Evolutionary conservation across 1,284 basidiomycete species (phyloP), one percentile per base, ranked within the genome.

Genomic region (Ganoderma boninense): DNA sequence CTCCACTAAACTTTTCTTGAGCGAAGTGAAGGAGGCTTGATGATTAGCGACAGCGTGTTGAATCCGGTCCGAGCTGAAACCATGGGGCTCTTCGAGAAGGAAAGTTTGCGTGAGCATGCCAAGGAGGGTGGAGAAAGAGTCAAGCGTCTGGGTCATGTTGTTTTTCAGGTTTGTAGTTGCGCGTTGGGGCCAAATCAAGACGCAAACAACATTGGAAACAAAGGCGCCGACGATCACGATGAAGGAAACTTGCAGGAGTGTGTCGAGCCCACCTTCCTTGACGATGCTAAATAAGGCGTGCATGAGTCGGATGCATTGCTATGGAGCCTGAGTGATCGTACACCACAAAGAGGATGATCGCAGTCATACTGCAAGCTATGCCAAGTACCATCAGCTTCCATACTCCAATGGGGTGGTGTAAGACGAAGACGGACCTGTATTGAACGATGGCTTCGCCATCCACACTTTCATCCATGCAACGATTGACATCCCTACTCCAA

Each of bases 391-490:
- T 49, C 44, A 69, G 67, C 66, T 35, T 35, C 2, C 20, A 59
- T 16, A 23, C 1, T 20, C 38, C n/a, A 23, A 18, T 38, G 38
- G 46, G 8, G 29, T 54, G 18, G 18, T 35, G 32, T 35, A 40
- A 18, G n/a, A 10, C 26, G 4, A 57, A 20, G 14, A 65, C 86
- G 77, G 80, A 90, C 95, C 95, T n/a, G 95, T 94, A 77, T 96
- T 97, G 80, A 97, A 98, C 20, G 92, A 91, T 0, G 96, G 94
- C 78, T 94, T 97, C 11, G 85, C 89, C 84, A 98, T 95, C 91
- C 93, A 96, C 6, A 95, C 87, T 81, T 98, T 97, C 83, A 91
- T 90, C 89, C 92, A 98, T 0, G 96, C 95, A 29, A 98, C 82
- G 0, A 87, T 79, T 44, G 91, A 92, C 88, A 97, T 95, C 29